Evolutionary conservation across 306 rosid species (phyloP), one percentile per base, ranked within the genome.

Genomic region (Quercus glauca): DNA sequence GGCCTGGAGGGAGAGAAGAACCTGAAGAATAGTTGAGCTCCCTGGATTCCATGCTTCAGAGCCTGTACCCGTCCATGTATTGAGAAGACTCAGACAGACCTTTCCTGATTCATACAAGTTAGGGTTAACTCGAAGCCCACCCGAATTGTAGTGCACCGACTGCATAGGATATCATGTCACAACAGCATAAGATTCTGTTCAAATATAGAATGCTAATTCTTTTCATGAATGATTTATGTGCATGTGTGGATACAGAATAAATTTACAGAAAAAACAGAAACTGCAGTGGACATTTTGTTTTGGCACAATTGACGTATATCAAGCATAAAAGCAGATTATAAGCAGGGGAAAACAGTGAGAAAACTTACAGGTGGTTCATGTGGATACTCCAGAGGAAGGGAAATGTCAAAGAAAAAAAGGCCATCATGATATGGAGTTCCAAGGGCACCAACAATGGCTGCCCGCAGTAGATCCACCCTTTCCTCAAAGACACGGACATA

Each of bases 381-480:
- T 21, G 99, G 99, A 87, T 91, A 96, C 74, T 88, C 87, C 0
- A 92, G 92, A 82, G 99, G 98, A 79, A 96, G 93, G 78, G 69
- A 80, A 77, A 96, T 88, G 76, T 96, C 99, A 21, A 96, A 96
- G 87, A 89, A 93, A 86, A 96, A 96, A 79, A 96, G 74, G 4
- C 99, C 99, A 20, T 96, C 94, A 23, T 96, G 96, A 80, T 96
- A 96, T 60, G 99, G 99, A 68, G 99, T 96, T 85, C 99, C 97
- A 52, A 98, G 87, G 61, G 92, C 93, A 76, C 99, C 99, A 18
- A 96, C 90, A 73, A 96, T 89, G 61, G 86, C 99, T 60, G 96
- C 96, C 56, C 87, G 91, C 75, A 96, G 59, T 29, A 96, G 97
- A 87, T 96, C 98, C 93, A 96, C 91, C 83, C 98, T 91, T 81